A percentile compares a stretch with the other conserved stretches of the same genome.
These are phyloP conservation scores for Eucalyptus shirleyi DNA, from an alignment of 345 rosid species.

Conservation along the genomic window DNA sequence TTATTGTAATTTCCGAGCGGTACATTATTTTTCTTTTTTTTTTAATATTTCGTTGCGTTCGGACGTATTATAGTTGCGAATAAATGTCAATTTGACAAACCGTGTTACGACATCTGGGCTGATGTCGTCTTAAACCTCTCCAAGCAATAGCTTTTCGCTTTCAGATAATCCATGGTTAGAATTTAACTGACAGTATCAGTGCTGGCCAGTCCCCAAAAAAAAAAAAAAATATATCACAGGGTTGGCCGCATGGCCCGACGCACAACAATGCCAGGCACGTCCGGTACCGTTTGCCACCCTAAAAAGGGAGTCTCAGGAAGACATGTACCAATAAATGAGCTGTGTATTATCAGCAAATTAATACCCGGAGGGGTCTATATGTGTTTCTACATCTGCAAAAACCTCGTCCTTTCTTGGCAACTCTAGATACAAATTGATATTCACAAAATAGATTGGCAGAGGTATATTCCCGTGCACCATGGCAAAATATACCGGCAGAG, in stretches of 20 bases:
- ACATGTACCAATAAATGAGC: neutral
- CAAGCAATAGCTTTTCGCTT: neutral
- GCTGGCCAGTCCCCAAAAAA: neutral
- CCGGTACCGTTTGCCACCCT: neutral
- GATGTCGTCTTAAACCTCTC: neutral
- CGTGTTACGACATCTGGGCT: neutral
- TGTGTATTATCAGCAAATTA: neutral
- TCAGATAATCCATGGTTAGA: neutral
- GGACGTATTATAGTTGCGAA: neutral
- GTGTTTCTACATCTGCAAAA: neutral
- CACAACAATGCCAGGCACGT: neutral
- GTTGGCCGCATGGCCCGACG: neutral
- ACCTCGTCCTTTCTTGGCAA: neutral
- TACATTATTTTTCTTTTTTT: too few relatives aligned
- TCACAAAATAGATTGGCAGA: neutral
- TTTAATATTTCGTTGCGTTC: neutral
- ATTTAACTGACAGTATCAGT: neutral
- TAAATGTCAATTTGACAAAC: neutral
- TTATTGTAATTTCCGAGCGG: neutral
- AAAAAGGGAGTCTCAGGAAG: neutral
- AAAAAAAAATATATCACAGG: neutral
- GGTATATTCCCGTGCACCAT: neutral
- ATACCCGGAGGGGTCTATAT: neutral
- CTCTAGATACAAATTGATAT: neutral
- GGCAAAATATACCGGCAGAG: neutral